These are phyloP conservation scores for Aspergillus aculeatinus DNA, from an alignment of 2,329 filamentous ascomycete species.

Conservation along the genomic window DNA sequence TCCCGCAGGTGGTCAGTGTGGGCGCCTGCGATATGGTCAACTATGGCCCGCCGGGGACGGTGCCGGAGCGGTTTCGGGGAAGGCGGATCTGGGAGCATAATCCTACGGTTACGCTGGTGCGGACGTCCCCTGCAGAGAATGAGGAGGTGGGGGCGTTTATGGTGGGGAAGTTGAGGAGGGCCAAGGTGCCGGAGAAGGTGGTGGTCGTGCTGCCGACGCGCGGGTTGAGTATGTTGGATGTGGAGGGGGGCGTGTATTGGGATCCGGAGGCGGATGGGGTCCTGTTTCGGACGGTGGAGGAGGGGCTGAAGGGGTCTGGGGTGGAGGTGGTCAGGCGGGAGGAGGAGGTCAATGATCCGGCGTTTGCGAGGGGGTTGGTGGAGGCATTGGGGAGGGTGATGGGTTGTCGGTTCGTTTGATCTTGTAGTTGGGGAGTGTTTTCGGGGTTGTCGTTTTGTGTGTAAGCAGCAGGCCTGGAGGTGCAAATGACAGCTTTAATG, in stretches of 20 bases:
- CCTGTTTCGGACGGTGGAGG: constrained; percentile 50
- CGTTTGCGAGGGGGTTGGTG: constrained; percentile 29
- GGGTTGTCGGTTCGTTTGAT: background rate
- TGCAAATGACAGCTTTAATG: too few relatives aligned
- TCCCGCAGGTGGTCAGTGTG: constrained; percentile 58
- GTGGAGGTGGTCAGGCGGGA: constrained; percentile 53
- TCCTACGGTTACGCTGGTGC: constrained; percentile 64
- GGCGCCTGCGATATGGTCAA: constrained; percentile 63
- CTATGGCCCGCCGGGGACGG: constrained; percentile 57
- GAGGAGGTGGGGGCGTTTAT: constrained; percentile 57
- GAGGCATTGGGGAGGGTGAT: constrained; percentile 17
- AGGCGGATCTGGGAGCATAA: constrained; percentile 64
- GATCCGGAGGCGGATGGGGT: constrained; percentile 50
- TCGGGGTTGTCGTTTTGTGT: too few relatives aligned
- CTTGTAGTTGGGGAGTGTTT: too few relatives aligned
- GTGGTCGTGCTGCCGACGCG: constrained; percentile 60
- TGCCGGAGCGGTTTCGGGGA: constrained; percentile 55
- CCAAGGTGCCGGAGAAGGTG: constrained; percentile 43
- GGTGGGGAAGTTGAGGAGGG: constrained; percentile 50
- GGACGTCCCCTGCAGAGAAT: constrained; percentile 61
- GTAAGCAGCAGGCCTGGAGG: too few relatives aligned
- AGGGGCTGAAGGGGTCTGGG: constrained; percentile 49
- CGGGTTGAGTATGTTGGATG: constrained; percentile 62
- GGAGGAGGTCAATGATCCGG: constrained; percentile 30
- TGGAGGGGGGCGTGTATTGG: constrained; percentile 54